Base-by-base conservation (phyloP, 345 rosid species). In the Erodium maritimum region DNA sequence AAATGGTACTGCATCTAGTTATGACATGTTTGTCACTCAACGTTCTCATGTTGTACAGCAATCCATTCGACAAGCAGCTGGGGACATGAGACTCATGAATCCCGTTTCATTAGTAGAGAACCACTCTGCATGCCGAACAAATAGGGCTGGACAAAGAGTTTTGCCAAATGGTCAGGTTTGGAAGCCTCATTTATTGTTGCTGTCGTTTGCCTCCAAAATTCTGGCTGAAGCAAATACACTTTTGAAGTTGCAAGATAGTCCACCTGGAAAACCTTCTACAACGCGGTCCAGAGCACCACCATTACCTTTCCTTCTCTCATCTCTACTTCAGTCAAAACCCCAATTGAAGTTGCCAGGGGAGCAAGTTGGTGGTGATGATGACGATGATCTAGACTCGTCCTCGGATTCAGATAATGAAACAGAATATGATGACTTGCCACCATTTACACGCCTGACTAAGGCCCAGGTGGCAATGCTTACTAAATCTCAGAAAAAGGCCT, bases 141-240 rank as follows among this genome's bases (percentile, higher is more conserved):
- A 94, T 63, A 75, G 99, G 61, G 96, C 90, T 21, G 99, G 99
- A 55, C 99, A 94, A 79, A 78, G 99, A 72, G 97, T 94, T 55
- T 70, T 94, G 77, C 99, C 99, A 4, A 94, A 94, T 75, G 99
- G 97, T 67, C 99, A 94, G 77, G 97, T 94, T 53, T 94, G 99
- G 99, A 94, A 94, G 77, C 99, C 99, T 67, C 97, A 90, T 75
- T 74, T 94, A 72, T 61, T 94, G 60, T 65, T 94, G 74, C 95
- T 90, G 55, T 94, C 99, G n/a, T 94, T 94, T 67, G 99, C 99
- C 50, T 87, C 96, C n/a, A 94, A 90, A 76, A 94, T 94, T 65
- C 82, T 94, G 46, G 96, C 93, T 2, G 97, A 90, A 67, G 99
- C 99, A 71, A 94, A 87, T 56, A 65, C 88, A 0, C 87, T 94